Conservation (phyloP, 208 protist genomes). For the Phytomonas serpens region DNA sequence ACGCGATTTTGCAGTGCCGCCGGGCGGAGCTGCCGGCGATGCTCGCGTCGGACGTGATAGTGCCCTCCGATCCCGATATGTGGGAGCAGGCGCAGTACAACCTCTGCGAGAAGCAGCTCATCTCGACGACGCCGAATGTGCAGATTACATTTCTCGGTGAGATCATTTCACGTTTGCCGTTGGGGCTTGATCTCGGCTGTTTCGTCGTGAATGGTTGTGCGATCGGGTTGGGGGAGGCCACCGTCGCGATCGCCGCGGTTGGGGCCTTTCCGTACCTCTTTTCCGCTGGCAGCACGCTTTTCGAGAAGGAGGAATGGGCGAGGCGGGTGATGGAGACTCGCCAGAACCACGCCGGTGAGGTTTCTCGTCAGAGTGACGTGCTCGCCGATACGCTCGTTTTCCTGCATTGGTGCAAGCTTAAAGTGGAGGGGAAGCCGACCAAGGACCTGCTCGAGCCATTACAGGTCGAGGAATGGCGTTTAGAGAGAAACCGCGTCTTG, state of each 20-base stretch:
- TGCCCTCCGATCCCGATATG: conserved; percentile 45
- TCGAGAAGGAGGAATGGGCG: conserved; percentile 20
- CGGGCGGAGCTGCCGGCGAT: conserved; percentile 45
- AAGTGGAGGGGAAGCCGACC: conserved; percentile 31
- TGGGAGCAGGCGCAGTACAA: conserved; percentile 54
- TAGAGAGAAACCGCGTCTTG: conserved; percentile 51
- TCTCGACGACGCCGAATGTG: conserved; percentile 32
- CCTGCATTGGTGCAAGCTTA: conserved; percentile 60
- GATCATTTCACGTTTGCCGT: conserved; percentile 61
- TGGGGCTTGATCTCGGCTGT: conserved; percentile 48
- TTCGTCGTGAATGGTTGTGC: conserved; percentile 71
- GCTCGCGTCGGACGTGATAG: conserved; percentile 22
- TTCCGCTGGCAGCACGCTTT: conserved; percentile 17
- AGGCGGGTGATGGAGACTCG: conserved; percentile 26
- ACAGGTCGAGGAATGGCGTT: conserved; percentile 42
- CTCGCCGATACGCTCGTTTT: conserved; percentile 75
- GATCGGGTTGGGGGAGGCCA: conserved; percentile 69
- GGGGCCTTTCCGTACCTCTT: conserved; percentile 47
- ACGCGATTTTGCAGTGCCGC: conserved; percentile 70
- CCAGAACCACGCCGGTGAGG: conserved; percentile 21
- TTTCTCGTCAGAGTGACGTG: conserved; percentile 68
- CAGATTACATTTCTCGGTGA: conserved; percentile 79
- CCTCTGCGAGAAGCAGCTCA: conserved; percentile 72
- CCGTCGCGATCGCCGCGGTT: conserved; percentile 49
- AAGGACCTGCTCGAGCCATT: conserved; percentile 27